phyloP scores from a whole-genome alignment of 163 green algal genomes.

The Chlorella variabilis region DNA sequence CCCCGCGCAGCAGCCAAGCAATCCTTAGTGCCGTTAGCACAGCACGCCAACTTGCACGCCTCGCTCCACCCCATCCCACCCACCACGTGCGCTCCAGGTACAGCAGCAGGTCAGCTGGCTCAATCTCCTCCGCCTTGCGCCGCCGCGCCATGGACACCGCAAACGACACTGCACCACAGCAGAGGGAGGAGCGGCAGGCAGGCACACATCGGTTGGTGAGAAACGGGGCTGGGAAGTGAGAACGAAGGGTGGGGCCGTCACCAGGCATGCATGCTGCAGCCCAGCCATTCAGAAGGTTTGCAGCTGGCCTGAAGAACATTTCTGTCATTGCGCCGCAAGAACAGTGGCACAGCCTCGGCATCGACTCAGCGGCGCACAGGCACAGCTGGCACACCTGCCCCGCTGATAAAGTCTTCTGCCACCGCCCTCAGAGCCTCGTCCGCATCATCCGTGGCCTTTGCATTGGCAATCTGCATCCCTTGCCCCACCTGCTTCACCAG shows the following conservation, averaged over 20 bases:
- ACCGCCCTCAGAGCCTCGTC: conserved; percentile 44
- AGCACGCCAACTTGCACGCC: too few relatives aligned
- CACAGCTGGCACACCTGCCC: neutral
- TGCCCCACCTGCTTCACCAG: conserved; percentile 34
- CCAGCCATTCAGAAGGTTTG: too few relatives aligned
- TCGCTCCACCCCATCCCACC: too few relatives aligned
- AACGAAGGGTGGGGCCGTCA: neutral
- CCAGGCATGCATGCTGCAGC: too few relatives aligned
- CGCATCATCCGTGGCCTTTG: conserved; percentile 27
- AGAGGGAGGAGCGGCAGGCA: neutral
- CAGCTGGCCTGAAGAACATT: neutral
- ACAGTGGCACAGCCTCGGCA: too few relatives aligned
- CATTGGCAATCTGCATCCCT: neutral
- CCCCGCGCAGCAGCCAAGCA: neutral
- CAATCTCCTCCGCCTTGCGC: conserved; percentile 29
- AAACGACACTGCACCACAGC: conserved; percentile 34
- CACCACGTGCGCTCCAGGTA: conserved; percentile 11
- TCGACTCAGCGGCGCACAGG: neutral
- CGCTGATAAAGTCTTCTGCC: conserved; percentile 48
- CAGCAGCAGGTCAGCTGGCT: conserved; percentile 43
- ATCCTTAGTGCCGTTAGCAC: too few relatives aligned
- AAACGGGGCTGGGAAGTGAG: neutral
- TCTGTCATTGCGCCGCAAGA: neutral
- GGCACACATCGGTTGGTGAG: neutral
- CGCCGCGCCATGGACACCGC: conserved; percentile 42